Evolutionary conservation across 2,329 filamentous ascomycete genomes (phyloP).

Genomic region (Fusarium veterinarium): DNA sequence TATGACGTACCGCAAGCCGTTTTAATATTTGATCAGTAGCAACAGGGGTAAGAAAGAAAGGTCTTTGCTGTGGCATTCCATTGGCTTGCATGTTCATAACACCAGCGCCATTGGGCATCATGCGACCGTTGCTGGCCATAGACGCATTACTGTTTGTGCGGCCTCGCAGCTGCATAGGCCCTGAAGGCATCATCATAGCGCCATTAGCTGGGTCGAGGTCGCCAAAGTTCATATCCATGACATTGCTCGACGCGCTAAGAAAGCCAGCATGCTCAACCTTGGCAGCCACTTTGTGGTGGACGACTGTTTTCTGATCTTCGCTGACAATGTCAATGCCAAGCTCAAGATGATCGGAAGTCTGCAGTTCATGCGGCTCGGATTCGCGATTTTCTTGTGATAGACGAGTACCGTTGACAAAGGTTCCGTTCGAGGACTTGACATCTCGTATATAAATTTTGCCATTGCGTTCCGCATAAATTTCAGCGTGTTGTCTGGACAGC

Average conservation of each 20-base stretch:
- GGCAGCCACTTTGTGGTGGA: conserved; percentile 97
- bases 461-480: conserved; percentile 87
- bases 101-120: conserved; percentile 60
- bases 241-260: conserved; percentile 77
- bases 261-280: conserved; percentile 96
- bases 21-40: conserved; percentile 97
- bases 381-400: conserved; percentile 95
- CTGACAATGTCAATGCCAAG: conserved; percentile 98
- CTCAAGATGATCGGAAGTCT: conserved; percentile 91
- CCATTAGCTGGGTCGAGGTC: conserved; percentile 87
- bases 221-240: conserved; percentile 90
- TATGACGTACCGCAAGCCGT: conserved; percentile 51
- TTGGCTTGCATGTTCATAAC: conserved; percentile 64
- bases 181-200: conserved; percentile 76
- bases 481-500: conserved; percentile 92
- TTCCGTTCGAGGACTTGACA: conserved; percentile 98
- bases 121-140: conserved; percentile 70
- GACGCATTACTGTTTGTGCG: conserved; percentile 76
- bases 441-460: conserved; percentile 97
- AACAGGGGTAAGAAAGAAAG: conserved; percentile 88
- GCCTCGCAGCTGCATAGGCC: conserved; percentile 76
- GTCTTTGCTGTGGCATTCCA: conserved; percentile 77
- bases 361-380: conserved; percentile 93
- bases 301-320: conserved; percentile 97
- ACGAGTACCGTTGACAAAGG: conserved; percentile 93